Base-by-base conservation (phyloP, 192 early-diverging fungal genomes). In the Coemansia sp. region DNA sequence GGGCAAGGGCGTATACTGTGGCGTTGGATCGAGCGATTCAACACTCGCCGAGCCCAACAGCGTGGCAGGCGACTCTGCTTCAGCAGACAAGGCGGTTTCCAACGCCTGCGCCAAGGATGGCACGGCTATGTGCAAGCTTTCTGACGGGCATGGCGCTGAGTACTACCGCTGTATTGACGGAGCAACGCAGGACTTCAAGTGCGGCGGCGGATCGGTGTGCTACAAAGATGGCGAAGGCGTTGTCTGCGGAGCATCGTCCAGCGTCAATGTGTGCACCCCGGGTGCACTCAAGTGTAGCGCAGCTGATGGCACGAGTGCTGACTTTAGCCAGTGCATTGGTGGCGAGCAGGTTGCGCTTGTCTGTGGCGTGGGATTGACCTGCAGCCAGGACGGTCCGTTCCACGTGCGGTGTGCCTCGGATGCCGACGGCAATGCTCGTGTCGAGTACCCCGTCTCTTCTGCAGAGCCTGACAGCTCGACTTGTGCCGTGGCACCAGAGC, bases 1-100 rank as follows among this genome's bases (percentile, higher is more conserved):
- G n/a, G 65, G 56, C 22, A 57, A 67, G 40, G 65, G 57, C 39
- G 32, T 67, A 19, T 67, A 67, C 57, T 67, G 57, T n/a, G 65
- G 65, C 17, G 57, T 50, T 10, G 65, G 65, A 0, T 24, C 54
- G 2, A 58, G 56, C 50, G 50, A 52, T 26, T 8, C 26, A 14
- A 17, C 54, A 3, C 11, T 58, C 10, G 18, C 65, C n/a, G 24
- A 46, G 26, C 4, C 36, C 10, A 41, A 22, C 56, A 8, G 8
- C 26, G 19, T n/a, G 3, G 46, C 12, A 1, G 29, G 21, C 52
- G 5, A 19, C 59, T 5, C 14, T n/a, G 6, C 4, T 29, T 14
- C 12, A 15, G 36, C 60, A 18, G 15, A 14, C 12, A 35, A 14
- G 11, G 42, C 19, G 1, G 26, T 21, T 14, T 8, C 53, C 37